Evolutionary conservation across 2,329 filamentous ascomycete species (phyloP), one percentile per base, ranked within the genome.

Genomic region (Purpureocillium lavendulum): DNA sequence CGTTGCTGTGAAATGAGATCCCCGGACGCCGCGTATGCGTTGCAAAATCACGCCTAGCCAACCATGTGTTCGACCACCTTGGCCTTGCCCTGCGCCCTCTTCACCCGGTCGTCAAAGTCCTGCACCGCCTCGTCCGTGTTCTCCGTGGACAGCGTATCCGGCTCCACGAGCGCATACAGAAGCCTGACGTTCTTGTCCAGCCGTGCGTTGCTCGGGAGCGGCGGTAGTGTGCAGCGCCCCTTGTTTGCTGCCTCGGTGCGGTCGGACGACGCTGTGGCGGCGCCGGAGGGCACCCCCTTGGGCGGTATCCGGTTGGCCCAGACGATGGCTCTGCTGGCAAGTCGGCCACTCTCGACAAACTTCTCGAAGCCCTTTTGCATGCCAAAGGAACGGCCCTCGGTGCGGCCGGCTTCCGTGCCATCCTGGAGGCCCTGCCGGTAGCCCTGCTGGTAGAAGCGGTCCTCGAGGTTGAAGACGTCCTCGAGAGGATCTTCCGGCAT

Each of bases 351-450:
- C 45, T 87, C 82, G 32, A 84, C 57, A 55, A 94, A 96, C 64
- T 95, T 97, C 52, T 95, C 87, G 52, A 92, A 97, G 1, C 89
- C 90, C 48, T 89, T 92, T 58, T 94, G 84, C 32, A 97, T 77
- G 1, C 90, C 92, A 56, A 97, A 87, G 15, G 87, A 77, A 38
- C 88, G 84, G 44, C 92, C 92, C 70, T 98, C 92, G 47, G 87
- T 79, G 42, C 82, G 80, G 30, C 92, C 92, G 26, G 86, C 82
- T 43, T 74, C 73, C 31, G 77, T 69, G 43, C 92, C 92, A 61
- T 95, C 90, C 31, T 71, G 65, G 35, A 78, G 61, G 33, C 92
- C 92, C 40, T 87, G 74, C 6, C 70, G 61, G 66, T 88, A 90
- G 43, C 92, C 92, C 61, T 90, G 79, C 33, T 76, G 69, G 67